A percentile compares a stretch with the other conserved stretches of the same genome.
These are phyloP conservation scores for Priceomyces melissophilus DNA, from an alignment of 805 yeast species.

Conservation along the genomic window DNA sequence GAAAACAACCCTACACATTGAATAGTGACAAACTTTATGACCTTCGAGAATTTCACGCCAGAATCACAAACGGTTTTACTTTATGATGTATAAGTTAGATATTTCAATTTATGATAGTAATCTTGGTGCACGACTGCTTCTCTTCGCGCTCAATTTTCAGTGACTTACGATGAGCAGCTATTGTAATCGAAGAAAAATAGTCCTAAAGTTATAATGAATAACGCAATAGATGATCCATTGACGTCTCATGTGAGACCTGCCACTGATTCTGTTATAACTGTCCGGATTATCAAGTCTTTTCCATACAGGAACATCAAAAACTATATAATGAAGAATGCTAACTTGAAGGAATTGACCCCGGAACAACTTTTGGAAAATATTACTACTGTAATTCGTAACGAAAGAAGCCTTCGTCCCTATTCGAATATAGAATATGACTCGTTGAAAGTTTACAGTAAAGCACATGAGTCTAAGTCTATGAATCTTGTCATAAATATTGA, in stretches of 20 bases:
- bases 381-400: conserved; percentile 42
- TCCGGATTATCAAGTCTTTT: conserved; percentile 86
- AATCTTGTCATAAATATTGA: conserved; percentile 89
- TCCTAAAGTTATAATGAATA: not conserved
- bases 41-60: conserved; percentile 18
- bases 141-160: not conserved
- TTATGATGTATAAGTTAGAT: conserved; percentile 6
- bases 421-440: conserved; percentile 72
- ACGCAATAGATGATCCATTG: conserved; percentile 57
- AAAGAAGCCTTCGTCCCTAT: conserved; percentile 77
- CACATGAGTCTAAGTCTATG: conserved; percentile 92
- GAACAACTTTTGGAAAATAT: conserved; percentile 56
- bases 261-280: conserved; percentile 71
- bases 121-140: conserved; percentile 1
- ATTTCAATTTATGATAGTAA: not conserved
- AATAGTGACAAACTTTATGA: conserved; percentile 23
- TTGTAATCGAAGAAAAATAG: not conserved
- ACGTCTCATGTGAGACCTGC: conserved; percentile 76
- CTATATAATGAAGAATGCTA: conserved; percentile 62
- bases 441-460: conserved; percentile 85
- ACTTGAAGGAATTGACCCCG: conserved; percentile 68
- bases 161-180: not conserved
- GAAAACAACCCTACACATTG: conserved; percentile 19
- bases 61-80: conserved; percentile 23
- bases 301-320: conserved; percentile 86